Conservation (phyloP, 1,139 yeast genomes). For the Candida albicans region DNA sequence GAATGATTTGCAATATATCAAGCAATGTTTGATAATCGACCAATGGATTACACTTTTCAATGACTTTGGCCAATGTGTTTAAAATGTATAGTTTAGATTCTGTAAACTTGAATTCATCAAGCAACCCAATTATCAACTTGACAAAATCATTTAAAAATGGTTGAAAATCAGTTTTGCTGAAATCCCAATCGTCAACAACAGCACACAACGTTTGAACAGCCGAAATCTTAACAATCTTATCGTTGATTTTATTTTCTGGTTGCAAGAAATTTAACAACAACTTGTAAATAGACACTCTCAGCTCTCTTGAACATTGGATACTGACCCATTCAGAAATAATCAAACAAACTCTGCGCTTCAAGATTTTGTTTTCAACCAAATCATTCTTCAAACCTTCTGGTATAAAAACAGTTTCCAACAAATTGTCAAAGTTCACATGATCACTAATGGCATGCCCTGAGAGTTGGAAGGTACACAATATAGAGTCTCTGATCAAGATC, state of each 20-base stretch:
- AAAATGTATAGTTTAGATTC: conserved; percentile 76
- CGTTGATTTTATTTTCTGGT: conserved; percentile 48
- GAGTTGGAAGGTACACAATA: conserved; percentile 77
- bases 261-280: conserved; percentile 50
- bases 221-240: conserved; percentile 72
- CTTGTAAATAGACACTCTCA: conserved; percentile 60
- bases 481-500: conserved; percentile 72
- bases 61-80: conserved; percentile 62
- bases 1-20: conserved; percentile 60
- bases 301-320: conserved; percentile 59
- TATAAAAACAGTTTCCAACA: conserved; percentile 58
- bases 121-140: conserved; percentile 42
- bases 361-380: conserved; percentile 53
- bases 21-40: conserved; percentile 51
- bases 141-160: conserved; percentile 63
- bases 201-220: conserved; percentile 71
- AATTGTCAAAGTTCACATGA: conserved; percentile 60
- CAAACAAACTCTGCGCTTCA: conserved; percentile 74
- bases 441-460: conserved; percentile 68
- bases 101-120: conserved; percentile 52
- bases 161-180: conserved; percentile 62
- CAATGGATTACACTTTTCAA: conserved; percentile 65
- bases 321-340: conserved; percentile 81
- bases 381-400: conserved; percentile 61
- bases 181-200: conserved; percentile 85